Evolutionary conservation across 768 basidiomycete species (phyloP).

Genomic region (Boletus subparvulus): DNA sequence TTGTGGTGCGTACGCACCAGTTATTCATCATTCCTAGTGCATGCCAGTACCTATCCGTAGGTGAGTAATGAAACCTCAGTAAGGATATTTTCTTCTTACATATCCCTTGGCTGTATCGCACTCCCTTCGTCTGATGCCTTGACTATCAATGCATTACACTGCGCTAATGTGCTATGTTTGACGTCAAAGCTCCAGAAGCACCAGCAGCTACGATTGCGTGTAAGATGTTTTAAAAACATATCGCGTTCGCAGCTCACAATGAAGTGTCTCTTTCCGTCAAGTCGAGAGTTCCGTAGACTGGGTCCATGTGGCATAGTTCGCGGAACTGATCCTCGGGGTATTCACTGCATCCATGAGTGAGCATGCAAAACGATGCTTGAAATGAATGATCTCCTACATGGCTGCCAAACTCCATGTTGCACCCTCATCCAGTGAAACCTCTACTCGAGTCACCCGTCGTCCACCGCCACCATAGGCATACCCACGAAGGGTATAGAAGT

Average conservation of each 20-base stretch:
- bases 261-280: slow-evolving; percentile 48
- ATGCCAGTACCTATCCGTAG: slow-evolving; percentile 41
- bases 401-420: slow-evolving; percentile 45
- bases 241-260: slow-evolving; percentile 34
- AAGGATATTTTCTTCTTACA: slow-evolving; percentile 34
- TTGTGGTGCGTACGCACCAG: slow-evolving; percentile 15
- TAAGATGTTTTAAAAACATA: neutral
- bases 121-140: slow-evolving; percentile 56
- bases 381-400: slow-evolving; percentile 26
- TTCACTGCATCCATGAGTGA: slow-evolving; percentile 19
- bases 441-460: slow-evolving; percentile 54
- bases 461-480: slow-evolving; percentile 67
- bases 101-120: slow-evolving; percentile 50
- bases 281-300: slow-evolving; percentile 51
- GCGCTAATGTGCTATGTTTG: slow-evolving; percentile 32
- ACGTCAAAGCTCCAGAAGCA: slow-evolving; percentile 54
- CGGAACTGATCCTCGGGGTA: slow-evolving; percentile 56
- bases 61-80: slow-evolving; percentile 2
- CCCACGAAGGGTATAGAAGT: slow-evolving; percentile 44
- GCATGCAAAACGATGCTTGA: neutral
- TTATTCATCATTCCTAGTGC: slow-evolving; percentile 65
- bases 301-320: slow-evolving; percentile 33
- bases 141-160: slow-evolving; percentile 42
- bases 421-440: slow-evolving; percentile 56
- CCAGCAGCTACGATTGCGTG: slow-evolving; percentile 44